Percentiles rank a stretch among this genome's conserved stretches.
Conservation (phyloP, 768 basidiomycete species). For the Wakefieldia striispora region DNA sequence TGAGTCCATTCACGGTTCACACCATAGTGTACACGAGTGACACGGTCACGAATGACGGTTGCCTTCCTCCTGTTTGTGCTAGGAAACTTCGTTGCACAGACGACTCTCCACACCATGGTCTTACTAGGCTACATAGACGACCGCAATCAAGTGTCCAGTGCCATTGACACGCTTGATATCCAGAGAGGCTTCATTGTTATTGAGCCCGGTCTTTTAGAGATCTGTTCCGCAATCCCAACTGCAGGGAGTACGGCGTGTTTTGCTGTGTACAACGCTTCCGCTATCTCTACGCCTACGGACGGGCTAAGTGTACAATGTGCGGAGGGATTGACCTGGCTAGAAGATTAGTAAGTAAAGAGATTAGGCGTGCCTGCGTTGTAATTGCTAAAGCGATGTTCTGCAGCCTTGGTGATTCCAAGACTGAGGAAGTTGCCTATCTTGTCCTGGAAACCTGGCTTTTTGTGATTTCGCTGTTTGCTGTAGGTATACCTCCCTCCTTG, state of each 20-base stretch:
- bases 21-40: constrained; percentile 45
- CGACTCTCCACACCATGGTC: constrained; percentile 39
- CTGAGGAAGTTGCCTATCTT: constrained; percentile 48
- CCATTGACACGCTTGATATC: constrained; percentile 32
- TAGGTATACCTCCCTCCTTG: constrained; percentile 21
- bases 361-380: background rate
- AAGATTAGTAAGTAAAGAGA: constrained; percentile 38
- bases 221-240: constrained; percentile 42
- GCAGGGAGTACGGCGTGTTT: constrained; percentile 23
- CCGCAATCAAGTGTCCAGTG: constrained; percentile 29
- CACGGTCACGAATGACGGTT: constrained; percentile 47
- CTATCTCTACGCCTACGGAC: background rate
- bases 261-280: constrained; percentile 14
- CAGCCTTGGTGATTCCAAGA: constrained; percentile 31
- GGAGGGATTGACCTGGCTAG: constrained; percentile 44
- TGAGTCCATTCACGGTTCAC: background rate
- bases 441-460: constrained; percentile 50
- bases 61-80: constrained; percentile 49
- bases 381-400: background rate
- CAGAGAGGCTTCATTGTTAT: constrained; percentile 22
- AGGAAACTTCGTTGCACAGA: constrained; percentile 39
- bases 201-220: constrained; percentile 15
- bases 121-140: constrained; percentile 38
- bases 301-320: constrained; percentile 33
- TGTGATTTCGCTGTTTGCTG: constrained; percentile 44